A percentile compares a stretch with the other conserved stretches of the same genome.
Conservation (phyloP, 2,329 filamentous ascomycete species). For the Chrysosphaeria jannelii region DNA sequence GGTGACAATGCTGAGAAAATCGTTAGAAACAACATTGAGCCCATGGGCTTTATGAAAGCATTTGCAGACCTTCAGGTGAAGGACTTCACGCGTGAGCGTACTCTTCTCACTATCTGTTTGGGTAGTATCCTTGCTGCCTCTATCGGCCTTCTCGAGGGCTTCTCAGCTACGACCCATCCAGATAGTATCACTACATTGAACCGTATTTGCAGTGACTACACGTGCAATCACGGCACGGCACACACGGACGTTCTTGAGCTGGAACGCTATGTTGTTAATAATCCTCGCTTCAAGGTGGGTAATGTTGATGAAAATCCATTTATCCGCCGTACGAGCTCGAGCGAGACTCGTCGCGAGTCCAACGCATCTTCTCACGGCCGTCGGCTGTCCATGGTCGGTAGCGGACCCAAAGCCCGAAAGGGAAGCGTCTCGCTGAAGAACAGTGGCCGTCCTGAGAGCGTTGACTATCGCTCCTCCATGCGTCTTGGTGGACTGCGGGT, state of each 20-base stretch:
- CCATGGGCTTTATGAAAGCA: slow-evolving; percentile 40
- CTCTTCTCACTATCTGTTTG: slow-evolving; percentile 51
- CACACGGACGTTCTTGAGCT: slow-evolving; percentile 62
- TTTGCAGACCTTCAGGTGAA: slow-evolving; percentile 56
- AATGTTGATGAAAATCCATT: slow-evolving; percentile 63
- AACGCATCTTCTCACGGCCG: no score
- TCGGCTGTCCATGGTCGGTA: neutral
- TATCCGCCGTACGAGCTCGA: slow-evolving; percentile 47
- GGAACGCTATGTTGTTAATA: slow-evolving; percentile 65
- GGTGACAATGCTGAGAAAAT: slow-evolving; percentile 32
- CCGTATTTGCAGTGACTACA: slow-evolving; percentile 47
- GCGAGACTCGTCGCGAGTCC: slow-evolving; percentile 30
- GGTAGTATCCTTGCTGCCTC: slow-evolving; percentile 50
- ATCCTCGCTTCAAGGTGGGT: slow-evolving; percentile 60
- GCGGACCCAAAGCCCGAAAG: slow-evolving; percentile 35
- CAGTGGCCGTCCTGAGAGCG: slow-evolving; percentile 48
- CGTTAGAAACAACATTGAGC: slow-evolving; percentile 36
- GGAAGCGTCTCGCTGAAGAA: slow-evolving; percentile 59
- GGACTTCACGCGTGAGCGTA: slow-evolving; percentile 52
- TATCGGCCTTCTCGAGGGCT: slow-evolving; percentile 45
- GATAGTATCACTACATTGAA: slow-evolving; percentile 57
- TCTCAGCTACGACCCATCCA: slow-evolving; percentile 58
- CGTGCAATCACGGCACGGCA: slow-evolving; percentile 37
- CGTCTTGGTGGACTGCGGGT: slow-evolving; percentile 39
- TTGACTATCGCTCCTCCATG: slow-evolving; percentile 48